A percentile compares a stretch with the other conserved stretches of the same genome.
These are phyloP conservation scores for Geosmithia morbida DNA, from an alignment of 2,329 filamentous ascomycete species.

Conservation along the genomic window DNA sequence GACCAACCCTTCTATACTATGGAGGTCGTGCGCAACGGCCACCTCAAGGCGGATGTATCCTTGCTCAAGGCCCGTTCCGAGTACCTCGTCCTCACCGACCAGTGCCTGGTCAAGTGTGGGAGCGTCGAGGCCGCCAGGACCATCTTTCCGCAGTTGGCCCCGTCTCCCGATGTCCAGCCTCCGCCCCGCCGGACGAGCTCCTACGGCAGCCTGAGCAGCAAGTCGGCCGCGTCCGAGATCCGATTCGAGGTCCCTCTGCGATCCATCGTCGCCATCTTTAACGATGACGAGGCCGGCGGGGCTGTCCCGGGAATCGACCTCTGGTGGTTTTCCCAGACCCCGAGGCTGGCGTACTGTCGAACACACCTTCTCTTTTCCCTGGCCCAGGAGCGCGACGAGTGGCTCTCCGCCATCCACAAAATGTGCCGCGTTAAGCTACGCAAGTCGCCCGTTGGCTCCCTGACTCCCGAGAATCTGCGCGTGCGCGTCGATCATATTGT, in stretches of 20 bases:
- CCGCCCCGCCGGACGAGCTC: slow-evolving; percentile 8
- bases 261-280: slow-evolving; percentile 36
- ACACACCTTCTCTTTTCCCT: slow-evolving; percentile 33
- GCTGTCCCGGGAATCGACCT: slow-evolving; percentile 38
- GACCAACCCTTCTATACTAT: slow-evolving; percentile 19
- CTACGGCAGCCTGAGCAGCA: slow-evolving; percentile 11
- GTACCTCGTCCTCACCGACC: slow-evolving; percentile 36
- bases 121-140: slow-evolving; percentile 29
- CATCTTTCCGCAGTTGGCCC: slow-evolving; percentile 30
- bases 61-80: slow-evolving; percentile 32
- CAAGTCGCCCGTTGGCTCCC: slow-evolving; percentile 16
- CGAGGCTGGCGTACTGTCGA: slow-evolving; percentile 29
- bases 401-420: slow-evolving; percentile 30
- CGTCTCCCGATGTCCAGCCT: slow-evolving; percentile 6
- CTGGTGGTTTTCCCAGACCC: slow-evolving; percentile 36
- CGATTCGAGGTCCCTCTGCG: slow-evolving; percentile 32
- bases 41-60: slow-evolving; percentile 33
- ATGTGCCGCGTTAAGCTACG: slow-evolving; percentile 23
- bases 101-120: slow-evolving; percentile 35
- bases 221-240: slow-evolving; percentile 18
- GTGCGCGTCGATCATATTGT: slow-evolving; percentile 30
- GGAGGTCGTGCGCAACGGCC: slow-evolving; percentile 27
- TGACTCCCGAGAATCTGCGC: slow-evolving; percentile 31
- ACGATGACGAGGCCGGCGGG: slow-evolving; percentile 28
- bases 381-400: slow-evolving; percentile 32